These are phyloP conservation scores for Rutidosis leptorrhynchoides DNA, from an alignment of 129 eudicot genomes.

Conservation along the genomic window DNA sequence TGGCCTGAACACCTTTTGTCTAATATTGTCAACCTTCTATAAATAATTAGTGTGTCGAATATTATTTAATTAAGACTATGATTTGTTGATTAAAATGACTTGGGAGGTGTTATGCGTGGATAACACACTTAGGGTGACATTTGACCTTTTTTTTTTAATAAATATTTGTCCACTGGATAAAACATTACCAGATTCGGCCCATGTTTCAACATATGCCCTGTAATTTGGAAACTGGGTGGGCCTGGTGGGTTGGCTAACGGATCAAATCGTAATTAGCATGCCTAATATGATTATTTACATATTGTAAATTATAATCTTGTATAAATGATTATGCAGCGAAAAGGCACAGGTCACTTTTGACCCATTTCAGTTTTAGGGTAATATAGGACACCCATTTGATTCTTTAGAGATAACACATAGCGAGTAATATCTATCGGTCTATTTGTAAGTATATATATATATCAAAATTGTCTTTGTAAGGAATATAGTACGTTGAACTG, in stretches of 20 bases:
- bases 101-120: background rate
- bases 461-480: background rate
- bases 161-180: background rate
- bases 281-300: background rate
- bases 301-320: background rate
- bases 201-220: background rate
- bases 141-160: background rate
- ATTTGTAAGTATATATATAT: background rate
- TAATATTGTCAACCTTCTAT: background rate
- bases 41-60: background rate
- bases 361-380: background rate
- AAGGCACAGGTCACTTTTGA: background rate
- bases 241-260: background rate
- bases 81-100: background rate
- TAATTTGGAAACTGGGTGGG: background rate
- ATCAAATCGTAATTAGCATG: background rate
- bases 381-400: background rate
- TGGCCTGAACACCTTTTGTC: background rate
- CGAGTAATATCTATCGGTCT: background rate
- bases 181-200: background rate
- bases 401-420: background rate
- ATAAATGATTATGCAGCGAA: background rate
- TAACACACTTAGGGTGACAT: background rate
- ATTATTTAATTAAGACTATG: background rate
- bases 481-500: constrained; percentile 2